Evolutionary conservation across 805 yeast species (phyloP).

Genomic region (Yarrowia hollandica): DNA sequence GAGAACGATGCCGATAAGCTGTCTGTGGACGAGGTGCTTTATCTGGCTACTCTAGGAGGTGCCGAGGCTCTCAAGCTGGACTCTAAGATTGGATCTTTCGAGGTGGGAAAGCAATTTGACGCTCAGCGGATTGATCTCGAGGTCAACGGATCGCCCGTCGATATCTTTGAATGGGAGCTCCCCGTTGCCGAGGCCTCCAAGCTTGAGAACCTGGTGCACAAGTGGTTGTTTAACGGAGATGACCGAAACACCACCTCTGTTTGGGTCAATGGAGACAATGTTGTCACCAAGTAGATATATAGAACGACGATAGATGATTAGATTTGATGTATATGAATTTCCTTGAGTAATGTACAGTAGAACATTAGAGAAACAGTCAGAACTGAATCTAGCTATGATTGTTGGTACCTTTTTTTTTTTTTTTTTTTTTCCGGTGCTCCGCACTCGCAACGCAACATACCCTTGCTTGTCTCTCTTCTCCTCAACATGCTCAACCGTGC

Average conservation of each 20-base stretch:
- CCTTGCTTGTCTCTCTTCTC: not conserved
- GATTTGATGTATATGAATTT: no score
- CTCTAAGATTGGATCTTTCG: slow-evolving; percentile 65
- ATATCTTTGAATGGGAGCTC: slow-evolving; percentile 73
- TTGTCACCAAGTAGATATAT: slow-evolving; percentile 36
- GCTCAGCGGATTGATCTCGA: slow-evolving; percentile 71
- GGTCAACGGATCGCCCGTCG: slow-evolving; percentile 58
- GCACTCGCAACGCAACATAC: no score
- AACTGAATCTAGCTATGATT: no score
- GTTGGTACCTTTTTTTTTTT: not conserved
- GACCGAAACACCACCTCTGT: slow-evolving; percentile 81
- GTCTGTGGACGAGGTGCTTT: slow-evolving; percentile 68
- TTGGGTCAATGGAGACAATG: slow-evolving; percentile 77
- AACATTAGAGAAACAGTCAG: no score
- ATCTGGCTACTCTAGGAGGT: slow-evolving; percentile 86
- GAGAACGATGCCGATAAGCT: slow-evolving; percentile 52
- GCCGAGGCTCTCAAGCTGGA: slow-evolving; percentile 69
- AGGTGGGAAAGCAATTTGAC: slow-evolving; percentile 78
- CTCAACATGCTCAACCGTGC: slow-evolving; percentile 9
- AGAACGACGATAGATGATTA: not conserved
- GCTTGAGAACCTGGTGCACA: slow-evolving; percentile 54
- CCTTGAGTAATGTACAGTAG: no score
- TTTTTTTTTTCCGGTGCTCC: no score
- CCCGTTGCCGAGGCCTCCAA: slow-evolving; percentile 32
- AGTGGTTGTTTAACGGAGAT: slow-evolving; percentile 94